phyloP scores from a whole-genome alignment of 192 early-diverging fungal species.

The Polychytrium aggregatum region DNA sequence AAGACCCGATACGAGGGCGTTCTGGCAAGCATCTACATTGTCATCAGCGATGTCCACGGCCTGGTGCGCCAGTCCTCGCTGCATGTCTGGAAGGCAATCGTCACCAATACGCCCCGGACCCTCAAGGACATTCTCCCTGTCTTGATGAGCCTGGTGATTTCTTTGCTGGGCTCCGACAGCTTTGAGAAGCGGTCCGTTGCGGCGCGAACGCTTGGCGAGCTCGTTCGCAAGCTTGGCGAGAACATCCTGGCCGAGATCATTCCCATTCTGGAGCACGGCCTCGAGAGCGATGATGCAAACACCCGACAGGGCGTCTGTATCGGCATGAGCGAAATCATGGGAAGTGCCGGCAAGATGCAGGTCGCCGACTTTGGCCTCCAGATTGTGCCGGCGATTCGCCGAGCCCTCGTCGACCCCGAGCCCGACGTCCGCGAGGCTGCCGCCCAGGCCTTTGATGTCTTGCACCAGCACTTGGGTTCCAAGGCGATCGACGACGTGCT shows the following conservation, averaged over 20 bases:
- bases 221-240: conserved; percentile 93
- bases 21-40: conserved; percentile 84
- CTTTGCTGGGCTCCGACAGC: conserved; percentile 58
- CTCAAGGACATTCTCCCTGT: conserved; percentile 86
- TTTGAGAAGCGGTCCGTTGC: conserved; percentile 77
- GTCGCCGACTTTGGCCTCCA: conserved; percentile 74
- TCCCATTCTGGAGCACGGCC: conserved; percentile 78
- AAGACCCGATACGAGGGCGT: conserved; percentile 73
- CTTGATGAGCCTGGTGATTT: conserved; percentile 87
- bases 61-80: conserved; percentile 82
- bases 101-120: conserved; percentile 91
- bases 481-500: conserved; percentile 88
- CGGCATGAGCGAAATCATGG: conserved; percentile 86
- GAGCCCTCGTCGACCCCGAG: conserved; percentile 76
- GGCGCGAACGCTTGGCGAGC: conserved; percentile 82
- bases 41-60: conserved; percentile 65
- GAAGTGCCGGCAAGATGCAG: conserved; percentile 64
- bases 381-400: conserved; percentile 71
- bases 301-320: conserved; percentile 88
- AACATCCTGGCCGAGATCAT: conserved; percentile 73
- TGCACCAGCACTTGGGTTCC: conserved; percentile 84
- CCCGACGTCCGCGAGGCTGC: conserved; percentile 85
- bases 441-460: conserved; percentile 82
- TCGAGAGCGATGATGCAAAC: conserved; percentile 52
- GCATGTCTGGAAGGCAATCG: conserved; percentile 91